Evolutionary conservation across 2,329 filamentous ascomycete species (phyloP), one percentile per base, ranked within the genome.

Genomic region (Eutypella sp.): DNA sequence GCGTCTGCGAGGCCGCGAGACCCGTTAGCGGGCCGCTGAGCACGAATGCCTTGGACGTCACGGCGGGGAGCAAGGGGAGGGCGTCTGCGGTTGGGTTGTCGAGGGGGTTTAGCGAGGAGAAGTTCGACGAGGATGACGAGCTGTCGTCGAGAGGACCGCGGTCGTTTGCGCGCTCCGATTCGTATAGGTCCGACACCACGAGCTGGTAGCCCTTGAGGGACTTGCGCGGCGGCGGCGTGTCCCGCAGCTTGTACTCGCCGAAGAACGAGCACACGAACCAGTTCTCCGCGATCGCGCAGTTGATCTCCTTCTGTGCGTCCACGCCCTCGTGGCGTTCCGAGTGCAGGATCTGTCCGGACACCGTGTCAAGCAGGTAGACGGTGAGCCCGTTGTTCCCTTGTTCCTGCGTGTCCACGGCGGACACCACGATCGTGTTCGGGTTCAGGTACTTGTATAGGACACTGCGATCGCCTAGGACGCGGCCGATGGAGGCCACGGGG

Each of bases 391-490:
- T 10, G 72, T 69, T 19, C 11, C 11, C 16, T 33, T n/a, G 13
- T 13, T 29, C 11, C 11, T 15, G 29, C 11, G 84, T 76, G 27
- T 85, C 76, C 2, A 83, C 69, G 1, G 87, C 76, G 2, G 87
- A 87, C 39, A 96, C 74, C 1, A 97, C 76, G 2, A 90, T 74
- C 6, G 89, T 78, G 67, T 95, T 96, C 0, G 88, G 82, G 69
- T 95, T 96, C 34, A 99, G 72, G 63, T 97, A 97, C 70, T 99
- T 99, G 80, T 99, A 99, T 52, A 92, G 79, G 40, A 99, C 93
- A n/a, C 84, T 84, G 37, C 93, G 82, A 60, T 99, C 87, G 22
- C 90, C 91, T 19, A 99, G 79, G 2, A 97, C 93, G 48, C 89
- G 89, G 9, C 93, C 93, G 56, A 99, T 96, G 1, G 93, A 97